Percentiles rank a stretch among this genome's conserved stretches.
Conservation (phyloP, 2,329 filamentous ascomycete species). For the Arthrobotrys pseudoclavata region DNA sequence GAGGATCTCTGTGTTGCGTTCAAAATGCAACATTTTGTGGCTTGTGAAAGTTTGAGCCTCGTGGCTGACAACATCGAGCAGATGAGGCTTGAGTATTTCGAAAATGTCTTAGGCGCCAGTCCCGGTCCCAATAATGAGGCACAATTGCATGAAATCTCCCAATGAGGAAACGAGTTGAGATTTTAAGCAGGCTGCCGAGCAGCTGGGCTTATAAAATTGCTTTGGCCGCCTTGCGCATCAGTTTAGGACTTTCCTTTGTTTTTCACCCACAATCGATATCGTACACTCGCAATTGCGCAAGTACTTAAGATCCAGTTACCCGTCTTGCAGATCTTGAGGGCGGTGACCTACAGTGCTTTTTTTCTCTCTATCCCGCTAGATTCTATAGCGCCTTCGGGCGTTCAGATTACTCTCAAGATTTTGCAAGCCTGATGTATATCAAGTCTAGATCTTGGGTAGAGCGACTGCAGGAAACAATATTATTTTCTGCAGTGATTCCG, state of each 20-base stretch:
- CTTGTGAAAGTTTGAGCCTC: no score
- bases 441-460: neutral
- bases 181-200: neutral
- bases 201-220: neutral
- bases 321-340: neutral
- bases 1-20: no score
- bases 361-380: neutral
- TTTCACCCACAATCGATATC: neutral
- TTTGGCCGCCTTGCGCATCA: neutral
- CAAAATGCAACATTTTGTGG: no score
- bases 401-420: neutral
- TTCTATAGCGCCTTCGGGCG: neutral
- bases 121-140: neutral
- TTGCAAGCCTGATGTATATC: neutral
- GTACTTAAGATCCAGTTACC: neutral
- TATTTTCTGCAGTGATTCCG: neutral
- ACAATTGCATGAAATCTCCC: constrained; percentile 4
- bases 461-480: neutral
- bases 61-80: no score
- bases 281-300: neutral
- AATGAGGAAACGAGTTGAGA: neutral
- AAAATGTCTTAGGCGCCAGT: no score
- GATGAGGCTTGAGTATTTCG: no score
- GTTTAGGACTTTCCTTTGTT: neutral
- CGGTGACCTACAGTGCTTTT: neutral